phyloP scores from a whole-genome alignment of 306 rosid species.

The Lathyrus oleraceus region DNA sequence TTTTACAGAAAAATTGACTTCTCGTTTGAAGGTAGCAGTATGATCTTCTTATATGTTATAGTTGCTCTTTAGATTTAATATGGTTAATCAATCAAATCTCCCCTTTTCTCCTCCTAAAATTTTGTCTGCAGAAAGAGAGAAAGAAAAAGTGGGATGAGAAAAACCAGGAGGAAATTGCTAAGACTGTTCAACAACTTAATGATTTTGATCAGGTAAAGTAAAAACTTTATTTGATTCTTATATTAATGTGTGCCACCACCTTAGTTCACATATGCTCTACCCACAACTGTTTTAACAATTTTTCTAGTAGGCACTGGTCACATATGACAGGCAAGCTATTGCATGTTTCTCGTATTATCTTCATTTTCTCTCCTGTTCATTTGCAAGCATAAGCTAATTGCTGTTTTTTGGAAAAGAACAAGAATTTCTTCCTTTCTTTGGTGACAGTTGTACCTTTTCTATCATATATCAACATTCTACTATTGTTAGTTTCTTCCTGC shows the following conservation, averaged over 20 bases:
- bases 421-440: conserved; percentile 4
- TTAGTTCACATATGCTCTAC: conserved; percentile 4
- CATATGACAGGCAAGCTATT: conserved; percentile 23
- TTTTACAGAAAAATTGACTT: conserved; percentile 67
- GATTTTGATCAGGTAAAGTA: conserved; percentile 85
- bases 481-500: neutral
- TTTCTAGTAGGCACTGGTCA: conserved; percentile 22
- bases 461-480: neutral
- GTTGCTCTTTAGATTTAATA: conserved; percentile 11
- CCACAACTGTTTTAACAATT: conserved; percentile 8
- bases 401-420: conserved; percentile 15
- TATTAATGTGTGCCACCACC: conserved; percentile 11
- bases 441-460: conserved; percentile 15
- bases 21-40: conserved; percentile 79
- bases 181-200: conserved; percentile 70
- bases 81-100: conserved; percentile 23
- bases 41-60: conserved; percentile 28
- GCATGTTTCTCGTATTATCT: conserved; percentile 16
- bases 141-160: conserved; percentile 84
- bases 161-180: conserved; percentile 88
- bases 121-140: conserved; percentile 68
- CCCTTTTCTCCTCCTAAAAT: conserved; percentile 26
- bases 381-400: conserved; percentile 21
- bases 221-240: conserved; percentile 30
- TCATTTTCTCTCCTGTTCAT: conserved; percentile 10